phyloP scores from a whole-genome alignment of 352 stramenopile genomes.

The Globisporangium uncinulatum region DNA sequence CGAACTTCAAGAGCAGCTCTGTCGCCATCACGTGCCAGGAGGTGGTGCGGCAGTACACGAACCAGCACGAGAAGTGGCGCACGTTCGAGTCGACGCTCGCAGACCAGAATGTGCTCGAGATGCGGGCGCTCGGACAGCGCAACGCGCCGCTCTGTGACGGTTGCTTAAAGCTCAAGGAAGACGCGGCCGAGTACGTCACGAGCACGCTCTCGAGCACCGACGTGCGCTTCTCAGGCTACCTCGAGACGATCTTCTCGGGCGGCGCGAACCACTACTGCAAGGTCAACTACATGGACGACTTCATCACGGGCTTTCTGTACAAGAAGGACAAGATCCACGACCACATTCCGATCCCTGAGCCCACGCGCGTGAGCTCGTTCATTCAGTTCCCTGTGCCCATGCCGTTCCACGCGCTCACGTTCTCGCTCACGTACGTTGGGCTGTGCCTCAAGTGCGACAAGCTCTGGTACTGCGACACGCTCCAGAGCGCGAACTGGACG shows the following conservation, averaged over 20 bases:
- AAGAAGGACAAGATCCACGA: conserved; percentile 91
- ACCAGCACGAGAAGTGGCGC: conserved; percentile 58
- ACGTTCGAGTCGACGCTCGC: conserved; percentile 72
- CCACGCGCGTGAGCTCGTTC: conserved; percentile 81
- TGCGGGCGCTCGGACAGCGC: conserved; percentile 74
- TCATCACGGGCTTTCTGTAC: conserved; percentile 85
- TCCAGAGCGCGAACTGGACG: conserved; percentile 78
- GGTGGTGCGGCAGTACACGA: conserved; percentile 72
- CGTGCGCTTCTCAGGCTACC: conserved; percentile 63
- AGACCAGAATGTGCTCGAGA: conserved; percentile 77
- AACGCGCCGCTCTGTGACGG: conserved; percentile 76
- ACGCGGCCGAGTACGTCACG: conserved; percentile 73
- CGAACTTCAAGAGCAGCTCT: conserved; percentile 48
- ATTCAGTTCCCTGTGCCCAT: conserved; percentile 87
- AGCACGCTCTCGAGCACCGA: conserved; percentile 52
- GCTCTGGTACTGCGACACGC: conserved; percentile 83
- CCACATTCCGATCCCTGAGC: conserved; percentile 83
- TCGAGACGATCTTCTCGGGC: conserved; percentile 83
- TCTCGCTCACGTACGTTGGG: conserved; percentile 81
- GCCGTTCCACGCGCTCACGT: conserved; percentile 85
- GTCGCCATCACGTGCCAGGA: conserved; percentile 68
- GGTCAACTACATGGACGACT: conserved; percentile 80
- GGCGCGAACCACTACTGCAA: conserved; percentile 78
- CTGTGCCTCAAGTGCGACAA: conserved; percentile 86
- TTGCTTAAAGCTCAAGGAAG: conserved; percentile 78